phyloP scores from a whole-genome alignment of 2,329 filamentous ascomycete genomes.

The Ascochyta rabiei region DNA sequence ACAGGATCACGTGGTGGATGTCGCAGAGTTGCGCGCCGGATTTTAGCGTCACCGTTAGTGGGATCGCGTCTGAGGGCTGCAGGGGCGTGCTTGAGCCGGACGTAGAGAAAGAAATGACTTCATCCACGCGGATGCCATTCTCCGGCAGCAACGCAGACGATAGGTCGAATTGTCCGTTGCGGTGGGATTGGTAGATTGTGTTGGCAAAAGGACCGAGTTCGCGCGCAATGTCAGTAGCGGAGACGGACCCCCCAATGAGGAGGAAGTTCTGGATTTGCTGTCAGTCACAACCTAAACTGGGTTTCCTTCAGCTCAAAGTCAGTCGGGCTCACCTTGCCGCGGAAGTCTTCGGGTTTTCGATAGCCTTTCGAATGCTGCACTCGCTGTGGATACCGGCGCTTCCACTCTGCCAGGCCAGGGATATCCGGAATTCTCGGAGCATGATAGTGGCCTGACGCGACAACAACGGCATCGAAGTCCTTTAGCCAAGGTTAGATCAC shows the following conservation, averaged over 20 bases:
- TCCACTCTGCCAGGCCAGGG: slow-evolving; percentile 55
- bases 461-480: slow-evolving; percentile 58
- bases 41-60: slow-evolving; percentile 58
- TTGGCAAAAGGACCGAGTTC: slow-evolving; percentile 56
- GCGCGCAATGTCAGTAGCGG: slow-evolving; percentile 60
- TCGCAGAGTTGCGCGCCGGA: slow-evolving; percentile 59
- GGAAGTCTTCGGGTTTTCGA: slow-evolving; percentile 53
- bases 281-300: too few species aligned
- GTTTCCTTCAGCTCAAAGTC: not conserved
- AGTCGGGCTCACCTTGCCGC: slow-evolving; percentile 58
- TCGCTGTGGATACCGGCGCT: slow-evolving; percentile 52
- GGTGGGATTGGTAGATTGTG: slow-evolving; percentile 61
- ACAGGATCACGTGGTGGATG: slow-evolving; percentile 68
- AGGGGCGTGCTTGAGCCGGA: not conserved
- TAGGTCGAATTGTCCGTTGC: slow-evolving; percentile 66
- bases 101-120: slow-evolving; percentile 55
- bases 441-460: slow-evolving; percentile 63
- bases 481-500: slow-evolving; percentile 6
- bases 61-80: slow-evolving; percentile 49
- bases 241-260: slow-evolving; percentile 62
- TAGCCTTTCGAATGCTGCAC: slow-evolving; percentile 61
- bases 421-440: slow-evolving; percentile 58
- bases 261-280: slow-evolving; percentile 55
- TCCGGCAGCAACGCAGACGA: slow-evolving; percentile 60
- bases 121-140: slow-evolving; percentile 59